A percentile compares a stretch with the other conserved stretches of the same genome.
These are phyloP conservation scores for Acrasis kona DNA, from an alignment of 78 protist genomes.

Conservation along the genomic window DNA sequence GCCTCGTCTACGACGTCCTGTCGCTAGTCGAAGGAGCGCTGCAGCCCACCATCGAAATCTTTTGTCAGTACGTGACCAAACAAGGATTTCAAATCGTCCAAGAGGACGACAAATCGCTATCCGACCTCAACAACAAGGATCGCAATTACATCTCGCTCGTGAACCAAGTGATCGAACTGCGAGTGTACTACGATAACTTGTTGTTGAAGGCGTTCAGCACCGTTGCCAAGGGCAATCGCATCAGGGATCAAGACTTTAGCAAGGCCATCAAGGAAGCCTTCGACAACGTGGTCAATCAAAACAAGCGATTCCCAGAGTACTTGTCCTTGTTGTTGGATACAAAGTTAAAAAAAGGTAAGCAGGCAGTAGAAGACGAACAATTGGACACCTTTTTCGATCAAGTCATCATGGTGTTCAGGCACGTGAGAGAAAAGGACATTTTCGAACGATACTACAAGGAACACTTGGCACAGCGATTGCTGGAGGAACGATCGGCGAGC, in stretches of 20 bases:
- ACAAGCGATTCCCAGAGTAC: constrained; percentile 18
- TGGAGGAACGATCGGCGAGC: constrained; percentile 39
- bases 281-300: constrained; percentile 8
- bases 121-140: too few relatives aligned
- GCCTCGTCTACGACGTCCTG: constrained; percentile 6
- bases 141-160: not conserved
- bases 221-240: not conserved
- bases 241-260: not conserved
- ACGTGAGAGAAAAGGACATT: constrained; percentile 83
- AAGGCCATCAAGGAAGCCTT: constrained; percentile 8
- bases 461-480: constrained; percentile 85
- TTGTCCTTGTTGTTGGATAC: constrained; percentile 11
- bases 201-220: not conserved
- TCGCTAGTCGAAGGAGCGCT: not conserved
- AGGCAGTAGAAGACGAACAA: constrained; percentile 6
- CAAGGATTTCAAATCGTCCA: not conserved
- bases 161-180: not conserved
- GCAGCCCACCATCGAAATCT: not conserved
- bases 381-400: constrained; percentile 7
- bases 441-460: constrained; percentile 88
- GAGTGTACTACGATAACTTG: constrained; percentile 13
- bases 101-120: too few relatives aligned
- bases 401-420: constrained; percentile 52
- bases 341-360: constrained; percentile 13
- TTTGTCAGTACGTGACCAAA: not conserved